Evolutionary conservation across 73 alveolate species (phyloP), one percentile per base, ranked within the genome.

Genomic region (Paramecium bursaria): DNA sequence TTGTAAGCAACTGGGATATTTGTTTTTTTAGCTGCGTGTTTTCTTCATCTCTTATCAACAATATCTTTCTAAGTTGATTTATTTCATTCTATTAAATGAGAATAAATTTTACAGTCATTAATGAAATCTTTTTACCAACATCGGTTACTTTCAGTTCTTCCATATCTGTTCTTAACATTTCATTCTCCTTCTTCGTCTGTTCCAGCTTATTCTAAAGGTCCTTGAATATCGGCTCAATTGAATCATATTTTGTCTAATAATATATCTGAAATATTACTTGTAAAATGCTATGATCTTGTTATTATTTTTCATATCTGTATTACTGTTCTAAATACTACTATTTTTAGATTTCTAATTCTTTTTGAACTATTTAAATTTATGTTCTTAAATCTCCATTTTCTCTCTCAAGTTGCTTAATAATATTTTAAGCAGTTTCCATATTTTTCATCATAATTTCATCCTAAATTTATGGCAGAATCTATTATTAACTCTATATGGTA

Each of bases 81-180:
- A 67, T 67, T 42, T 67, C 82, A 67, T 42, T 50, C 46, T 57
- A 23, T 0, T 9, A 14, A n/a, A n/a, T n/a, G 10, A 57, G 27
- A 29, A 10, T 4, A 13, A 1, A 0, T 30, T 13, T 13, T 57
- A 57, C 53, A 67, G 33, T 67, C 29, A 39, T 39, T 7, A 67
- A 39, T 67, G 82, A 44, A 39, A 67, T 67, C 13, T 67, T 67
- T 23, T 67, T 67, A n/a, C 82, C 82, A 35, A 31, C 27, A 42
- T 67, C 82, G 33, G 82, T 67, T 15, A 67, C 44, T 6, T 67
- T 67, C 6, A 39, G 44, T 67, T 67, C 82, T 67, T 67, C 82
- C 21, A 67, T 33, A 39, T 67, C 82, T 14, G 60, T 47, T 17
- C 4, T 21, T 67, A 35, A 14, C 0, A 67, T 13, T 42, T 67